These are phyloP conservation scores for Asterochloris erici DNA, from an alignment of 139 green algal genomes.

Conservation along the genomic window DNA sequence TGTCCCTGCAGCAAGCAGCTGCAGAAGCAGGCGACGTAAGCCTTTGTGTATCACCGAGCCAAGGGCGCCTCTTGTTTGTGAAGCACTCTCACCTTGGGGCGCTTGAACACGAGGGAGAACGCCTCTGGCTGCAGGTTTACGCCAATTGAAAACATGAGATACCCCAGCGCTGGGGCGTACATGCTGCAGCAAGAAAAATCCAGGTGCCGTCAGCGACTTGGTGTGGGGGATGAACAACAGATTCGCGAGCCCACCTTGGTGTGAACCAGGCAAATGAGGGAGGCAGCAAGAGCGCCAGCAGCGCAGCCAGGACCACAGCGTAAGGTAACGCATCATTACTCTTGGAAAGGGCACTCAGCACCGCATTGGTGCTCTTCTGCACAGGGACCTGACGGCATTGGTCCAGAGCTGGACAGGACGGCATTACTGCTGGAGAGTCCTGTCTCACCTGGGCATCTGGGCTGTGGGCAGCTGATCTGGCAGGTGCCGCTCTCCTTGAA, in stretches of 20 bases:
- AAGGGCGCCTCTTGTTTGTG: not conserved
- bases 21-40: not conserved
- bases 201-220: not conserved
- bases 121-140: conserved; percentile 27
- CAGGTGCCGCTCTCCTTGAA: no score
- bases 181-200: not conserved
- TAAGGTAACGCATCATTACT: conserved; percentile 5
- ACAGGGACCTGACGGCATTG: not conserved
- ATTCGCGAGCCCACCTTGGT: not conserved
- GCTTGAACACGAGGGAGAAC: conserved; percentile 23
- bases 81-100: conserved; percentile 1
- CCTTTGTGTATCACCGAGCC: not conserved
- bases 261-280: conserved; percentile 21
- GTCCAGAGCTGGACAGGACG: no score
- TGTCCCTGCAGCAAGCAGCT: conserved; percentile 20
- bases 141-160: conserved; percentile 42
- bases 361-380: not conserved
- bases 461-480: no score
- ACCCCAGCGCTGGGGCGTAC: conserved; percentile 29
- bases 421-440: no score
- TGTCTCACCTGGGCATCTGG: no score
- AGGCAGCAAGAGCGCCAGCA: not conserved
- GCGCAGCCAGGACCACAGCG: conserved; percentile 8
- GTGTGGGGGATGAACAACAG: no score
- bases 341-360: not conserved